A percentile compares a stretch with the other conserved stretches of the same genome.
phyloP scores from a whole-genome alignment of 106 monocot genomes.

The Allium sativum region DNA sequence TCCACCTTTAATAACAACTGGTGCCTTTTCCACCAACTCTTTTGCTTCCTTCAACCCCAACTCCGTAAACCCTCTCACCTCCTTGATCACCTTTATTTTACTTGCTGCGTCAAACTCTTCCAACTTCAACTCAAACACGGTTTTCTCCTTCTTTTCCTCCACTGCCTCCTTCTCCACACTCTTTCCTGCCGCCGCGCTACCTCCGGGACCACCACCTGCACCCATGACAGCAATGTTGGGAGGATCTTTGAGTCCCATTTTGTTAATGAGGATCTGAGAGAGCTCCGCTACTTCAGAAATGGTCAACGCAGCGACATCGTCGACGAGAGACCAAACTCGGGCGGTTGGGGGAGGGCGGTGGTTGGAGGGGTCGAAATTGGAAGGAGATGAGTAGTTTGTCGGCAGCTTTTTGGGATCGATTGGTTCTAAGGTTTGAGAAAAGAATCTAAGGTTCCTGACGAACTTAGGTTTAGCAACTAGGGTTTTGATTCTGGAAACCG shows the following conservation, averaged over 20 bases:
- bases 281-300: constrained; percentile 66
- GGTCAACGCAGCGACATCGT: constrained; percentile 72
- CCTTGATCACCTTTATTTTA: constrained; percentile 99
- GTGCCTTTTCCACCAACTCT: constrained; percentile 92
- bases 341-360: constrained; percentile 59
- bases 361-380: constrained; percentile 23
- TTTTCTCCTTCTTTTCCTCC: constrained; percentile 74
- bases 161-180: constrained; percentile 23
- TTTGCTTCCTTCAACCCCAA: constrained; percentile 97
- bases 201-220: constrained; percentile 18
- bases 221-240: constrained; percentile 53
- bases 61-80: constrained; percentile 72
- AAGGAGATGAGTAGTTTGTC: neutral
- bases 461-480: too few relatives aligned
- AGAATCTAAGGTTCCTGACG: neutral
- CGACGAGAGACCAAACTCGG: constrained; percentile 91
- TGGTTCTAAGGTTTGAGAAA: constrained; percentile 9
- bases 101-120: constrained; percentile 72
- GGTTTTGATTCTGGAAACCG: too few relatives aligned
- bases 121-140: constrained; percentile 86
- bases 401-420: constrained; percentile 1
- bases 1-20: constrained; percentile 69
- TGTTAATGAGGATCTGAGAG: constrained; percentile 42
- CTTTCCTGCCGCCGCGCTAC: constrained; percentile 2
- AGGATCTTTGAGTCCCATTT: constrained; percentile 31